Conservation (phyloP, 2,329 filamentous ascomycete genomes). For the Hortaea werneckii region DNA sequence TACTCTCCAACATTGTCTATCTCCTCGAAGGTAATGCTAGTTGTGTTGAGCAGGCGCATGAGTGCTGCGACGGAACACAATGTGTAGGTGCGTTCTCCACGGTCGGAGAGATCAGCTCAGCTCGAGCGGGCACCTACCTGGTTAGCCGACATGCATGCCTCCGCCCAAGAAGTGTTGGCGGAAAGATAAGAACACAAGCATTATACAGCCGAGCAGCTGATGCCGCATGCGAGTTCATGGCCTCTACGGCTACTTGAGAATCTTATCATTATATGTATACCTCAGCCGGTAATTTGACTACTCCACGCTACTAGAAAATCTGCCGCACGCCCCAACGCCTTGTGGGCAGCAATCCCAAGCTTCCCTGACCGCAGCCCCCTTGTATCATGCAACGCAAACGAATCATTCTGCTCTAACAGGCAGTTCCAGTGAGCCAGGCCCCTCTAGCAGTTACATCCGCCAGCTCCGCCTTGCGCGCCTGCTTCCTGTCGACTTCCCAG, state of each 20-base stretch:
- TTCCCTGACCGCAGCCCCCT: too few relatives aligned
- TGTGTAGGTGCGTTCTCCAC: too few relatives aligned
- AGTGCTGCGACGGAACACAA: too few relatives aligned
- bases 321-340: neutral
- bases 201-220: neutral
- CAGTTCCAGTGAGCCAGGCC: neutral
- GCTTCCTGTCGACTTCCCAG: conserved; percentile 52
- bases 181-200: neutral
- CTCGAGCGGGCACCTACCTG: neutral
- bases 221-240: neutral
- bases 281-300: neutral
- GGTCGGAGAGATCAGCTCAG: neutral
- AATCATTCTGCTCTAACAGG: neutral
- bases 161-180: neutral
- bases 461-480: conserved; percentile 48
- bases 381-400: neutral
- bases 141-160: neutral
- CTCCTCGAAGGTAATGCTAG: conserved; percentile 8
- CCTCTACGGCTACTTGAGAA: neutral
- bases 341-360: too few relatives aligned
- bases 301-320: neutral
- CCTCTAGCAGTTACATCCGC: conserved; percentile 53
- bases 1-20: conserved; percentile 10
- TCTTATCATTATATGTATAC: neutral
- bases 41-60: conserved; percentile 16